Base-by-base conservation (phyloP, 1,284 basidiomycete genomes). In the Gastroboletus turbinatus region DNA sequence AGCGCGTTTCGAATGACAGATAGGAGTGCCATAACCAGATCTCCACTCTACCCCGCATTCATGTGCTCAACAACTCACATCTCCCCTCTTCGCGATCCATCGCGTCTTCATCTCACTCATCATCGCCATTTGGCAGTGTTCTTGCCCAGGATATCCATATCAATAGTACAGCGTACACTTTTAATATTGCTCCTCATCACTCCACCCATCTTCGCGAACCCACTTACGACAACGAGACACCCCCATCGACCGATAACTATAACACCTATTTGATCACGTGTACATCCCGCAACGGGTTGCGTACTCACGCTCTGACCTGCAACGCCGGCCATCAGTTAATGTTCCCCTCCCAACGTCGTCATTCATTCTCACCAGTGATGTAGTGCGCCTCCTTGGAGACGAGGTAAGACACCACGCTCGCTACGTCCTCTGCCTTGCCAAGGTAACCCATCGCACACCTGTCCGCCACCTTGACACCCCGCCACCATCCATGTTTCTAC, bases 71-170 rank as follows among this genome's bases (percentile, higher is more conserved):
- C 17, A 11, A 23, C 30, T 23, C 36, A 21, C n/a, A 45, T 29
- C 5, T 4, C n/a, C 21, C 33, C 29, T n/a, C 40, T 50, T 53
- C 62, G 62, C 62, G 62, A 63, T 63, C 55, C 60, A 66, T 63
- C 64, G 64, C 62, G 50, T 16, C 13, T 43, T 35, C 61, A 46
- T 53, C 35, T 14, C 33, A 1, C 7, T 23, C 51, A 23, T 57
- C 29, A 21, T 45, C 50, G 19, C 53, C 21, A 36, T 58, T 46
- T 19, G 57, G 61, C 7, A 65, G 27, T 47, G 13, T 19, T 14
- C 33, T 19, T 60, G 2, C 62, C 59, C 35, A 38, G 1, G 4
- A 27, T 11, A 17, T 0, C 6, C 17, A 17, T 5, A 46, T 45
- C 38, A 43, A 13, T 14, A 10, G 4, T 35, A 19, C 19, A 19